A percentile compares a stretch with the other conserved stretches of the same genome.
phyloP scores from a whole-genome alignment of 2,329 filamentous ascomycete species.

The Penicillium vulpinum region DNA sequence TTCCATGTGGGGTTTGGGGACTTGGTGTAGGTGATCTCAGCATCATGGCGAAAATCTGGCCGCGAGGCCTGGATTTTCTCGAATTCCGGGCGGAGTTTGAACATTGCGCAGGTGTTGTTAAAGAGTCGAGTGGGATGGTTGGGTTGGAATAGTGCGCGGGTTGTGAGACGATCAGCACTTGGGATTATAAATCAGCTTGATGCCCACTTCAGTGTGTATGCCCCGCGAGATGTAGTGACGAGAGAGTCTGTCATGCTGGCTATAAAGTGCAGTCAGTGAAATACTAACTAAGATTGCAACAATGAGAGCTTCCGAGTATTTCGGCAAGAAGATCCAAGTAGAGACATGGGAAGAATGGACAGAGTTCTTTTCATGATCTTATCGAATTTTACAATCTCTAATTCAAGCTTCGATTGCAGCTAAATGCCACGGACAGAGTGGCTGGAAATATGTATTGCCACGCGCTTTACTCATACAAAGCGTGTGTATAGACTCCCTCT shows the following conservation, averaged over 20 bases:
- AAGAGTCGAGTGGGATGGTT: constrained; percentile 10
- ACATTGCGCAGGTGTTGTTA: constrained; percentile 27
- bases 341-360: constrained; percentile 8
- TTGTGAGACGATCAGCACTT: neutral
- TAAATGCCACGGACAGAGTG: neutral
- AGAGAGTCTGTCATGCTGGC: neutral
- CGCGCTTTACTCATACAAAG: neutral
- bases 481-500: neutral
- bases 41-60: constrained; percentile 41
- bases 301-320: neutral
- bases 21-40: constrained; percentile 41
- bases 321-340: neutral
- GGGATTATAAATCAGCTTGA: constrained; percentile 8
- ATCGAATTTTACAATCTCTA: neutral
- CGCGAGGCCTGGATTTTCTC: constrained; percentile 43
- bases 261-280: neutral
- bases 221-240: constrained; percentile 4
- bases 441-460: neutral
- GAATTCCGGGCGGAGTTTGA: constrained; percentile 34
- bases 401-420: neutral
- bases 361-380: neutral
- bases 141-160: neutral
- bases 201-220: neutral
- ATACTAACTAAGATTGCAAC: constrained; percentile 9
- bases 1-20: constrained; percentile 46